Evolutionary conservation across 352 stramenopile genomes (phyloP).

Genomic region (Phytophthora sansomeana): DNA sequence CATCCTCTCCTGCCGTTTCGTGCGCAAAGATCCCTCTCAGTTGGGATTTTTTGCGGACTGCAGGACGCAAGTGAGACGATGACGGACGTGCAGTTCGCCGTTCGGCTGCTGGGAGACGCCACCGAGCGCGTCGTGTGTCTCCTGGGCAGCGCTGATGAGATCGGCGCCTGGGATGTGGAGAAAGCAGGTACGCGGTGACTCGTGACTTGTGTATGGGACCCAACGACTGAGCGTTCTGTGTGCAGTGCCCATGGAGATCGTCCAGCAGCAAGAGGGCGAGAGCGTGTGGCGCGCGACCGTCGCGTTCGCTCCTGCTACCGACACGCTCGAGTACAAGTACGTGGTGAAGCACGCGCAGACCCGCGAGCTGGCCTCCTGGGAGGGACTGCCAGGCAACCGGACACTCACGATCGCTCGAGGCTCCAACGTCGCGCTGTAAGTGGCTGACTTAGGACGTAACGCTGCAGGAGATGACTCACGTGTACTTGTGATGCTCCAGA

Average conservation of each 20-base stretch:
- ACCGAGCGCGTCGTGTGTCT: conserved; percentile 51
- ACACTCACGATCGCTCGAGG: conserved; percentile 54
- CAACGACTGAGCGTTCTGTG: not conserved
- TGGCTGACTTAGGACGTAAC: not conserved
- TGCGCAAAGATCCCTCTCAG: not conserved
- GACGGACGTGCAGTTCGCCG: conserved; percentile 41
- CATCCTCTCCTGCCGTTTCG: no score
- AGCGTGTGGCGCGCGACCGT: conserved; percentile 52
- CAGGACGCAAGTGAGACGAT: not conserved
- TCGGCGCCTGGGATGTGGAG: conserved; percentile 70
- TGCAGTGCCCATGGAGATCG: conserved; percentile 58
- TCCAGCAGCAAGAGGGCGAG: conserved; percentile 37
- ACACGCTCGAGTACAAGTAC: conserved; percentile 85
- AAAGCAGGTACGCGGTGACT: conserved; percentile 47
- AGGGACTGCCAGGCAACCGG: conserved; percentile 74
- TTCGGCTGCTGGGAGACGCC: conserved; percentile 45
- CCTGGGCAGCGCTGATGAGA: conserved; percentile 55
- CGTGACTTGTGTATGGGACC: not conserved
- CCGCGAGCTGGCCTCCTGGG: conserved; percentile 68
- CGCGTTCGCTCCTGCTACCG: conserved; percentile 25
- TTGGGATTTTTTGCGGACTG: conserved; percentile 15
- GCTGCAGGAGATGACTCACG: not conserved
- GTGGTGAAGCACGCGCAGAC: conserved; percentile 52
- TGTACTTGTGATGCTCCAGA: conserved; percentile 5
- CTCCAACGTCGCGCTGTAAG: conserved; percentile 69